Evolutionary conservation across 805 yeast genomes (phyloP), one percentile per base, ranked within the genome.

Genomic region (Torulaspora maleeae): DNA sequence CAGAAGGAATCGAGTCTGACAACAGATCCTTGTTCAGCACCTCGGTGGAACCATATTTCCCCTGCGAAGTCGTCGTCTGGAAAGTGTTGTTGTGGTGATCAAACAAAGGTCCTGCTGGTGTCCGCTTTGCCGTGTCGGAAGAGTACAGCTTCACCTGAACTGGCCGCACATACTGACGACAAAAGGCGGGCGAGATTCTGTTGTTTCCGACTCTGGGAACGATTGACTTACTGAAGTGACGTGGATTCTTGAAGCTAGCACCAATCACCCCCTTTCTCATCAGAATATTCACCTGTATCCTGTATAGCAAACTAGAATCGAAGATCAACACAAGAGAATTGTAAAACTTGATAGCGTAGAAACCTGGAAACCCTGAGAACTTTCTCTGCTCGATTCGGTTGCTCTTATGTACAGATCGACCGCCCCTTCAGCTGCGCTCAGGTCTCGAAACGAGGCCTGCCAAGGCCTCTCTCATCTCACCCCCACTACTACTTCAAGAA

Each of bases 1-100:
- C 87, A 0, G 85, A 70, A 28, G 72, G 73, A 20, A 79, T 71
- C 44, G 71, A 61, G 19, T 60, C 63, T 12, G 65, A 54, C 11
- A 60, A 32, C 7, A 66, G 47, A 13, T 55, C 59, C 9, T 51
- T 40, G 46, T 60, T 64, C 29, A 63, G 29, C 1, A 59, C 61
- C 27, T 53, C 56, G 6, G 60, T 55, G 15, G 62, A 53, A 2
- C 61, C 60, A 38, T 55, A 59, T 39, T 50, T 51, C 8, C 61
- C 61, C 37, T 56, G 59, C 33, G 53, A 49, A 4, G 60, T 50
- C 16, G 51, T 54, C 9, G 58, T 52, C 32, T 49, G 49, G 36
- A 49, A 52, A 9, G 57, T 56, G 44, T 57, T 57, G 48, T 55
- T 59, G 49, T 58, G 62, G 40, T 58, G 54, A 16, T 51, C 59